Percentiles rank a stretch among this genome's conserved stretches.
Conservation (phyloP, 208 protist genomes). For the Leishmania tropica region DNA sequence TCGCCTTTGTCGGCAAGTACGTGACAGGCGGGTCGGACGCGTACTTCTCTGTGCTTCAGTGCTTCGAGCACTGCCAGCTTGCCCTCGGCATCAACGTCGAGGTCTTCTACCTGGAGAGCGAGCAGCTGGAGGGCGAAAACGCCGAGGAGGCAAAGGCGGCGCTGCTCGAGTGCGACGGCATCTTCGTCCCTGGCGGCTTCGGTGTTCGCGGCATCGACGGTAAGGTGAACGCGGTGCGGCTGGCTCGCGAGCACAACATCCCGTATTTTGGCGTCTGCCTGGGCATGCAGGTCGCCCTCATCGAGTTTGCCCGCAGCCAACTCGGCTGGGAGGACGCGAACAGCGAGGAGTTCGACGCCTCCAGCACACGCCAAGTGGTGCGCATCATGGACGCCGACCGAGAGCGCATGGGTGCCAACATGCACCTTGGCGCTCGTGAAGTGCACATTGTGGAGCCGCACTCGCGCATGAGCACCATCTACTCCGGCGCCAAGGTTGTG, state of each 20-base stretch:
- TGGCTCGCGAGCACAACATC: slow-evolving; percentile 96
- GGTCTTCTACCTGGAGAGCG: slow-evolving; percentile 95
- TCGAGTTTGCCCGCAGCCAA: slow-evolving; percentile 96
- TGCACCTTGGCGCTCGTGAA: slow-evolving; percentile 97
- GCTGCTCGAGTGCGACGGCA: slow-evolving; percentile 91
- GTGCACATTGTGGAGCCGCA: slow-evolving; percentile 77
- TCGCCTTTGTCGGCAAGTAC: slow-evolving; percentile 99
- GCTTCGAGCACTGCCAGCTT: slow-evolving; percentile 96
- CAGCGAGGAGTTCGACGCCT: slow-evolving; percentile 95
- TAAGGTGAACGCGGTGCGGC: slow-evolving; percentile 95
- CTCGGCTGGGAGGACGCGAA: slow-evolving; percentile 93
- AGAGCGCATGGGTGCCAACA: slow-evolving; percentile 97
- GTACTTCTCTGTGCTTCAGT: slow-evolving; percentile 98
- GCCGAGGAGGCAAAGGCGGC: slow-evolving; percentile 66
- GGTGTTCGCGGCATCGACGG: slow-evolving; percentile 97
- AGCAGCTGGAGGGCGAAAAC: slow-evolving; percentile 76
- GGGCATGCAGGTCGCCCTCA: slow-evolving; percentile 98
- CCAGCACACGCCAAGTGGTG: slow-evolving; percentile 90
- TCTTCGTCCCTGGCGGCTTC: slow-evolving; percentile 99
- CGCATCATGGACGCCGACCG: slow-evolving; percentile 98
- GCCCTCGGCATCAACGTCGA: slow-evolving; percentile 91
- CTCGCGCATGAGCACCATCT: slow-evolving; percentile 80
- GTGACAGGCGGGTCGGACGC: slow-evolving; percentile 94
- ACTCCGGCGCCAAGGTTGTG: slow-evolving; percentile 80
- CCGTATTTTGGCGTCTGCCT: slow-evolving; percentile 99